phyloP scores from a whole-genome alignment of 345 rosid genomes.

The Raphanus sativus region DNA sequence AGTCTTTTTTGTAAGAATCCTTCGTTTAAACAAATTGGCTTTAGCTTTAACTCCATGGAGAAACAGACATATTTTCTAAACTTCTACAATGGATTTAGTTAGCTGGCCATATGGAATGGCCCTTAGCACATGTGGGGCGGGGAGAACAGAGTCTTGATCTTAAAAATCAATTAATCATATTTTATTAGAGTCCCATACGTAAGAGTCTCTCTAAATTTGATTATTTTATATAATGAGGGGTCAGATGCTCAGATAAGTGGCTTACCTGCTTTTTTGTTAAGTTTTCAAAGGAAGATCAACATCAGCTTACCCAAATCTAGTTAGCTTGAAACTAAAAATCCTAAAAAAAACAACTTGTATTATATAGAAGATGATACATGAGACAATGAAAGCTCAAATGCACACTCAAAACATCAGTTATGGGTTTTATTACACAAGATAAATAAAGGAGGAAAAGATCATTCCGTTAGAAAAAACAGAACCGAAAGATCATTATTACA shows the following conservation, averaged over 20 bases:
- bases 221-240: slow-evolving; percentile 2
- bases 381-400: slow-evolving; percentile 15
- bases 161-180: slow-evolving; percentile 2
- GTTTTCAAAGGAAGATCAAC: slow-evolving; percentile 14
- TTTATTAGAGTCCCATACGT: neutral
- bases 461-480: neutral
- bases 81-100: slow-evolving; percentile 8
- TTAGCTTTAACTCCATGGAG: slow-evolving; percentile 3
- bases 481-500: slow-evolving; percentile 5
- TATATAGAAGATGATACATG: slow-evolving; percentile 23
- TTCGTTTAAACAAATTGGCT: neutral
- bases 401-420: slow-evolving; percentile 14
- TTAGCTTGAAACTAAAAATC: slow-evolving; percentile 3
- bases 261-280: slow-evolving; percentile 20
- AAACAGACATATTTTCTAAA: neutral
- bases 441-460: neutral
- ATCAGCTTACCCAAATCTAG: slow-evolving; percentile 3
- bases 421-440: slow-evolving; percentile 16
- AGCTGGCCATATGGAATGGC: slow-evolving; percentile 37
- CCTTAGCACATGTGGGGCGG: slow-evolving; percentile 26
- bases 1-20: neutral
- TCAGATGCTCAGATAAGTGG: neutral
- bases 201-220: slow-evolving; percentile 17
- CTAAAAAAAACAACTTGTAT: neutral
- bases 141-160: neutral